These are phyloP conservation scores for Neospora caninum DNA, from an alignment of 169 alveolate genomes.

Conservation along the genomic window DNA sequence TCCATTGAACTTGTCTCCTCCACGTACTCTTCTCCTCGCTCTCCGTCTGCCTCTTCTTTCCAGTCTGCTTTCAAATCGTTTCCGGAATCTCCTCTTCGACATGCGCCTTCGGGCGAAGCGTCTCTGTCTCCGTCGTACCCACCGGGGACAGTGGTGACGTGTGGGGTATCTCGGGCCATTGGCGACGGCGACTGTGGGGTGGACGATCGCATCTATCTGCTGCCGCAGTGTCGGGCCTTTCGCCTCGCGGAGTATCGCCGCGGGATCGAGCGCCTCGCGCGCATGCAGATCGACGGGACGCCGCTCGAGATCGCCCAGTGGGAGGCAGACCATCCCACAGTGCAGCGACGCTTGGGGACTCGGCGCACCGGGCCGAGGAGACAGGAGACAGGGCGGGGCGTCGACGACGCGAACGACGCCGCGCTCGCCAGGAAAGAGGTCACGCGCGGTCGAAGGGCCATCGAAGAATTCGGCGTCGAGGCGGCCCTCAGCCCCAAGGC, in stretches of 20 bases:
- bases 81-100: too few species aligned
- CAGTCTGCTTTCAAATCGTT: too few species aligned
- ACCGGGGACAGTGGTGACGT: not conserved
- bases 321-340: slow-evolving; percentile 37
- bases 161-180: not conserved
- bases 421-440: not conserved
- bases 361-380: not conserved
- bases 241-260: slow-evolving; percentile 17
- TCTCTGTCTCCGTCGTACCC: not conserved
- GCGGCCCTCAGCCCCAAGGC: slow-evolving; percentile 2
- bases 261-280: not conserved
- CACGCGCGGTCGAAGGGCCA: slow-evolving; percentile 36
- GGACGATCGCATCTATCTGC: slow-evolving; percentile 1
- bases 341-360: slow-evolving; percentile 19
- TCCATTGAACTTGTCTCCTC: not conserved
- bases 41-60: not conserved
- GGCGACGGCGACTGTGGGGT: slow-evolving; percentile 34
- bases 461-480: slow-evolving; percentile 26
- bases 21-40: not conserved
- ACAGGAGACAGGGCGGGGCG: not conserved
- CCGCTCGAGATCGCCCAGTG: slow-evolving; percentile 14
- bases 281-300: slow-evolving; percentile 38
- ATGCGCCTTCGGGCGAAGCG: not conserved
- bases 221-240: slow-evolving; percentile 36
- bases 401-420: not conserved